Base-by-base conservation (phyloP, 1,284 basidiomycete species). In the Cystobasidiaceae sp. region DNA sequence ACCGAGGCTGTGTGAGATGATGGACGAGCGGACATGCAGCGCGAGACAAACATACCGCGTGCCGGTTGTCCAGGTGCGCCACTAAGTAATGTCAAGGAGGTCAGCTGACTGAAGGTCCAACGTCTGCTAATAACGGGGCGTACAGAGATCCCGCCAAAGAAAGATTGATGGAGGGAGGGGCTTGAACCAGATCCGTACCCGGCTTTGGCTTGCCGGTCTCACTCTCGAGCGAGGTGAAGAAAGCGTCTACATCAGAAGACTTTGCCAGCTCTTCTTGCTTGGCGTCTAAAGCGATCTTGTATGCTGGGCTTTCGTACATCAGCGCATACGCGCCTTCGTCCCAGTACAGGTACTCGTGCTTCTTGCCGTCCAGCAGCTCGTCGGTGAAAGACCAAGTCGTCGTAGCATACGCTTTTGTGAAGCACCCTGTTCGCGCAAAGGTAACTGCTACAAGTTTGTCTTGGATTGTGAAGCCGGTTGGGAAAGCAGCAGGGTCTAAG, bases 391-490 rank as follows among this genome's bases (percentile, higher is more conserved):
- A 55, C 61, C 61, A 64, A 4, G 41, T 64, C 27, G 61, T 64
- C 39, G 55, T 64, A 1, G 61, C 61, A 34, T 64, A 64, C 15
- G 59, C 50, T 39, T 48, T 46, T 2, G 33, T 54, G 33, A 67
- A 63, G 28, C 60, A 62, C 23, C 45, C 51, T 7, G 86, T 83
- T 75, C 91, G 88, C 43, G 90, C 90, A 75, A 92, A 93, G 9
- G 90, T 92, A 5, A 87, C 86, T 3, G 91, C 90, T 6, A 93
- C 86, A 0, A 90, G 89, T 30, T 85, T 83, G 71, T 89, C 86
- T 0, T 87, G 86, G 59, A 93, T 93, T 9, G 89, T 82, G 78
- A 93, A 93, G 3, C 91, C 91, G 27, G 85, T 84, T 0, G 92
- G 90, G 75, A 93, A 90, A 23, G 87, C 80, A 68, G 86, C 83